Evolutionary conservation across 805 yeast species (phyloP), one percentile per base, ranked within the genome.

Genomic region (Starmerella bacillaris): DNA sequence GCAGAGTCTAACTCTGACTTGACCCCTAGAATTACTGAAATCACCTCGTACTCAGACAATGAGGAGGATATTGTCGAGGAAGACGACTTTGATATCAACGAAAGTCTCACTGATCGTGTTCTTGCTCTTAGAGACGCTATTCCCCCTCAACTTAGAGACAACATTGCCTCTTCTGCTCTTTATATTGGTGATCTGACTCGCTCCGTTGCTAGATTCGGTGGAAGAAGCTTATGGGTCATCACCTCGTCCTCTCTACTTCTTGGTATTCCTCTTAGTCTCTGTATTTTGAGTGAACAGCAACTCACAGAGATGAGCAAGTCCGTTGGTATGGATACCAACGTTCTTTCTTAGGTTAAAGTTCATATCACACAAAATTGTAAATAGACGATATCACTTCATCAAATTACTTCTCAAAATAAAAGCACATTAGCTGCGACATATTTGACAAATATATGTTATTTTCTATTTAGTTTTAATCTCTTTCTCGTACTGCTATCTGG

Each of bases 271-370:
- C 67, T 80, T 49, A 74, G 94, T 6, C 65, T 89, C 50, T 76
- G 94, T 35, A 78, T 89, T 49, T 66, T 89, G 21, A 74, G 83
- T 41, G 95, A 86, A 63, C 92, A 83, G 55, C 95, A 86, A 64
- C 69, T 84, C 56, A 72, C 75, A 54, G 95, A 84, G 63, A 69
- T 80, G 75, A 95, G 84, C 65, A 82, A 78, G 64, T 89, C 83
- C 55, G 74, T 82, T 67, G 43, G 45, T n/a, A 19, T 27, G 33
- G 35, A 22, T 29, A 19, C 32, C 6, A 29, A 19, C 32, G 32
- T 9, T 6, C 22, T 29, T 11, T 5, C 29, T 6, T 26, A n/a
- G n/a, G n/a, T n/a, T n/a, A n/a, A n/a, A n/a, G n/a, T n/a, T n/a
- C n/a, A n/a, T n/a, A n/a, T n/a, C n/a, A n/a, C n/a, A n/a, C n/a